Evolutionary conservation across 108 stramenopile species (phyloP).

Genomic region (Chaetoceros muelleri): DNA sequence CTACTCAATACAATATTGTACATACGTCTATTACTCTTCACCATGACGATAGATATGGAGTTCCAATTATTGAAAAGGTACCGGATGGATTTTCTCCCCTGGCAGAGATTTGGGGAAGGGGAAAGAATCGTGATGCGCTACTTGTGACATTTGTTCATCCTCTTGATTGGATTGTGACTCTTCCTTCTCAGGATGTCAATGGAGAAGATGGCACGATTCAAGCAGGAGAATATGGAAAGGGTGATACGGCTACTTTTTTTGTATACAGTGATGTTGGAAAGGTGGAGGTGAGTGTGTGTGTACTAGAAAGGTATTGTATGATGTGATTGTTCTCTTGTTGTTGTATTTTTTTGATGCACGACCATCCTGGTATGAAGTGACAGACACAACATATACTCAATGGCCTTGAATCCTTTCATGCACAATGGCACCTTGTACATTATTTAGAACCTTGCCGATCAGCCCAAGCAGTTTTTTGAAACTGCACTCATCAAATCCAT

Average conservation of each 20-base stretch:
- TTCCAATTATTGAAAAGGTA: slow-evolving; percentile 46
- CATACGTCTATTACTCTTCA: not conserved
- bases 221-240: slow-evolving; percentile 92
- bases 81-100: slow-evolving; percentile 80
- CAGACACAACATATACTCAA: too few species aligned
- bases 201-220: slow-evolving; percentile 93
- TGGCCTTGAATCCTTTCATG: too few species aligned
- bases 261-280: slow-evolving; percentile 51
- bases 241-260: slow-evolving; percentile 91
- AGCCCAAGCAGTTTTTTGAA: slow-evolving; percentile 56
- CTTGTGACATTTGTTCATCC: slow-evolving; percentile 81
- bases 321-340: too few species aligned
- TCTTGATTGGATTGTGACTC: slow-evolving; percentile 83
- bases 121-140: slow-evolving; percentile 76
- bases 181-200: slow-evolving; percentile 85
- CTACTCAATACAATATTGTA: not conserved
- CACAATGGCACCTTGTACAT: not conserved
- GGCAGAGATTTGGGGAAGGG: slow-evolving; percentile 77
- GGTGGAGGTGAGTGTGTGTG: slow-evolving; percentile 37
- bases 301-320: not conserved
- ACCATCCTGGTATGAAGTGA: too few species aligned
- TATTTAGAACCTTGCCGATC: slow-evolving; percentile 37
- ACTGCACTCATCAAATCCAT: slow-evolving; percentile 56
- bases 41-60: slow-evolving; percentile 42
- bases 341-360: too few species aligned